These are phyloP conservation scores for Peterozyma toletana DNA, from an alignment of 805 yeast species.

Conservation along the genomic window DNA sequence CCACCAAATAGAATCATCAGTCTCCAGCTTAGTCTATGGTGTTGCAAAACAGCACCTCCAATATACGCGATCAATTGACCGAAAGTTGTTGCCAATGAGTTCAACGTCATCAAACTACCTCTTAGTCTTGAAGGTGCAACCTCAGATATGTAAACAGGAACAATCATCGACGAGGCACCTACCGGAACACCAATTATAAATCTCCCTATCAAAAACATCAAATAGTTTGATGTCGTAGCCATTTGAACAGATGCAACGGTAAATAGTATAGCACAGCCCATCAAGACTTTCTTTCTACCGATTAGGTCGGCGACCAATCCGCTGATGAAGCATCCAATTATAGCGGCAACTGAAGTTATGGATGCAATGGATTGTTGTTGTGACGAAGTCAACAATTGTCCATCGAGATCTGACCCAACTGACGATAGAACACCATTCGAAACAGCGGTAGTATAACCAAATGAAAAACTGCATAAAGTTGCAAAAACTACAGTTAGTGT, in stretches of 20 bases:
- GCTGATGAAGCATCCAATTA: slow-evolving; percentile 43
- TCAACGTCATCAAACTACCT: slow-evolving; percentile 29
- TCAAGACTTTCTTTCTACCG: slow-evolving; percentile 33
- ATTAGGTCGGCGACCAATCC: slow-evolving; percentile 41
- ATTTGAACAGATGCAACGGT: slow-evolving; percentile 26
- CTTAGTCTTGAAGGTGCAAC: slow-evolving; percentile 34
- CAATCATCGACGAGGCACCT: slow-evolving; percentile 64
- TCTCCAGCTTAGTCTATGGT: slow-evolving; percentile 28
- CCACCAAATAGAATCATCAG: slow-evolving; percentile 28
- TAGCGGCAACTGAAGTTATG: slow-evolving; percentile 46
- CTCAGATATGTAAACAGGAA: slow-evolving; percentile 53
- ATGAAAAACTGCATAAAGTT: slow-evolving; percentile 15
- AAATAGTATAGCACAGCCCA: slow-evolving; percentile 30
- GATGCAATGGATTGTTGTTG: slow-evolving; percentile 35
- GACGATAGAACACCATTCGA: slow-evolving; percentile 51
- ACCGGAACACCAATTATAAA: slow-evolving; percentile 64
- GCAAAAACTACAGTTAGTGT: slow-evolving; percentile 16
- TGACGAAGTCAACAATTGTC: slow-evolving; percentile 22
- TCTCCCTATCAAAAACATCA: slow-evolving; percentile 45
- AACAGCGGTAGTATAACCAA: slow-evolving; percentile 63
- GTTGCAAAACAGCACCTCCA: slow-evolving; percentile 25
- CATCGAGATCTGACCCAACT: slow-evolving; percentile 31
- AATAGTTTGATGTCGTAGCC: slow-evolving; percentile 30
- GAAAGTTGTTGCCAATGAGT: slow-evolving; percentile 39
- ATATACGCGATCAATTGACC: slow-evolving; percentile 41